These are phyloP conservation scores for Coniferiporia sulphurascens DNA, from an alignment of 1,284 basidiomycete genomes.

Conservation along the genomic window DNA sequence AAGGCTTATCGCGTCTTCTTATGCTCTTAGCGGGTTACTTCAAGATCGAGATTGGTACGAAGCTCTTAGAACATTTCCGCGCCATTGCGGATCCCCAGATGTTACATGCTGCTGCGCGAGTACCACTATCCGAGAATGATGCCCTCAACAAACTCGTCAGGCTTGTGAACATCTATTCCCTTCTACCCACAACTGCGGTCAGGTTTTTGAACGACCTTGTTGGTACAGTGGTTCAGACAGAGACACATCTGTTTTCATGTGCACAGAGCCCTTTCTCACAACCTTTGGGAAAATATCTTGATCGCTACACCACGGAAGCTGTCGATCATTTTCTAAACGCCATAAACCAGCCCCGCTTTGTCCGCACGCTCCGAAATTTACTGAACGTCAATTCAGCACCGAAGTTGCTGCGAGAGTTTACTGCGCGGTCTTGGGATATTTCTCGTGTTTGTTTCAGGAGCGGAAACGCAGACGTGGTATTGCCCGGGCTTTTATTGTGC, in stretches of 20 bases:
- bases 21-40: conserved; percentile 98
- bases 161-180: conserved; percentile 95
- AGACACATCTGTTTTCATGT: conserved; percentile 87
- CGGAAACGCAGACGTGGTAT: conserved; percentile 47
- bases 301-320: conserved; percentile 86
- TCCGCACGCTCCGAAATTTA: conserved; percentile 79
- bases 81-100: conserved; percentile 84
- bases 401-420: conserved; percentile 70
- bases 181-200: conserved; percentile 89
- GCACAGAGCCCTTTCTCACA: conserved; percentile 91
- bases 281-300: conserved; percentile 86
- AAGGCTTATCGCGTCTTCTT: conserved; percentile 92
- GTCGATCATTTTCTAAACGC: conserved; percentile 82
- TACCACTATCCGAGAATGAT: conserved; percentile 84
- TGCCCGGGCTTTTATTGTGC: conserved; percentile 73
- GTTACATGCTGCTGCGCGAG: conserved; percentile 72
- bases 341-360: conserved; percentile 68
- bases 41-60: conserved; percentile 99
- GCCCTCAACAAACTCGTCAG: conserved; percentile 91
- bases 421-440: conserved; percentile 57
- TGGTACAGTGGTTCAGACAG: conserved; percentile 89
- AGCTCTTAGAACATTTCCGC: conserved; percentile 94
- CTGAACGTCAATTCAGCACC: conserved; percentile 75
- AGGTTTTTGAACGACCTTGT: conserved; percentile 89
- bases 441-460: conserved; percentile 56